Evolutionary conservation across 129 eudicot genomes (phyloP).

Genomic region (Centella asiatica): DNA sequence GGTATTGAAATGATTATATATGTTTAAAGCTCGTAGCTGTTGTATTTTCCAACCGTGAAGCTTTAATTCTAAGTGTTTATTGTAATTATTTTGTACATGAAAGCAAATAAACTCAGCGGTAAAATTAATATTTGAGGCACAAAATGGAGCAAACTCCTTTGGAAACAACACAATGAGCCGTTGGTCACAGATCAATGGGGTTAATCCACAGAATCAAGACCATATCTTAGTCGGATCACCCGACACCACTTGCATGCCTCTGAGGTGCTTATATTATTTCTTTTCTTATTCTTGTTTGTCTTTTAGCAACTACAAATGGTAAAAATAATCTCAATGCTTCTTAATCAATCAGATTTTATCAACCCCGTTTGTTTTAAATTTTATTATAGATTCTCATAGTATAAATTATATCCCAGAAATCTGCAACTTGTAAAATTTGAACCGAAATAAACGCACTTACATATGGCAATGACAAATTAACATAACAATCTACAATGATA

Average conservation of each 20-base stretch:
- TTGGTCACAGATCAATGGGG: constrained; percentile 27
- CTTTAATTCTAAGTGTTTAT: background rate
- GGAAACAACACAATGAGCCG: constrained; percentile 34
- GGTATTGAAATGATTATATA: constrained; percentile 25
- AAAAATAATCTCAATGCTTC: too few relatives aligned
- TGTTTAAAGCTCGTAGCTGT: background rate
- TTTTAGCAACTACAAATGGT: too few relatives aligned
- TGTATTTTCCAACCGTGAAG: background rate
- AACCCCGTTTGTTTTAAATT: too few relatives aligned
- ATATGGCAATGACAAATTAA: too few relatives aligned
- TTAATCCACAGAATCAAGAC: constrained; percentile 26
- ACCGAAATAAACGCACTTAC: too few relatives aligned
- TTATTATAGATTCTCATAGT: too few relatives aligned
- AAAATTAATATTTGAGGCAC: constrained; percentile 35
- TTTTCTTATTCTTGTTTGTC: background rate
- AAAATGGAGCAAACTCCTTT: constrained; percentile 34
- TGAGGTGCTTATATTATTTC: constrained; percentile 27
- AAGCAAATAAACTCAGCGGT: constrained; percentile 29
- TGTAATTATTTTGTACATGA: background rate
- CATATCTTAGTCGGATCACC: constrained; percentile 31
- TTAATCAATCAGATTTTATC: too few relatives aligned
- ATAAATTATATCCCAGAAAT: too few relatives aligned
- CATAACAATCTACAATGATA: too few relatives aligned
- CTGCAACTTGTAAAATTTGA: too few relatives aligned
- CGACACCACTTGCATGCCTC: constrained; percentile 28